Evolutionary conservation across 345 rosid genomes (phyloP).

Genomic region (Heritiera littoralis): DNA sequence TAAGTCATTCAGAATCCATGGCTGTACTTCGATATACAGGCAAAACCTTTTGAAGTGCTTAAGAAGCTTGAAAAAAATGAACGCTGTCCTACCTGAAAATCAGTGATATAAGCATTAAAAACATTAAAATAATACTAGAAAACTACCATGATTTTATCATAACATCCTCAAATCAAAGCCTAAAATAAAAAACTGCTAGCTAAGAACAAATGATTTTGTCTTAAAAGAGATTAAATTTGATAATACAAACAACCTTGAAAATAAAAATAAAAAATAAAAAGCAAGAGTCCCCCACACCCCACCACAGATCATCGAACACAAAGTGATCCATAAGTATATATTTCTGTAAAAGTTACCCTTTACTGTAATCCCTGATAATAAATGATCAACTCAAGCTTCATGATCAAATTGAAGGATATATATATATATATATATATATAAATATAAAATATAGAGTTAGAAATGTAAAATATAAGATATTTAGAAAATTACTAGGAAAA

Average conservation of each 20-base stretch:
- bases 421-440: too few relatives aligned
- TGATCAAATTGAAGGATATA: too few relatives aligned
- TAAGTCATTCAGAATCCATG: not conserved
- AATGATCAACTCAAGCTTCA: too few relatives aligned
- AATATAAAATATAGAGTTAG: too few relatives aligned
- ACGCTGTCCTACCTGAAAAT: not conserved
- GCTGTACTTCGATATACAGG: not conserved
- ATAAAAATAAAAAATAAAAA: too few relatives aligned
- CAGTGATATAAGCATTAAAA: not conserved
- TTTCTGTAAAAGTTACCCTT: too few relatives aligned
- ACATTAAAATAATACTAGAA: not conserved
- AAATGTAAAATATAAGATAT: too few relatives aligned
- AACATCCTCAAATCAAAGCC: not conserved
- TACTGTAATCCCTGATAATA: too few relatives aligned
- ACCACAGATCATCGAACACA: too few relatives aligned
- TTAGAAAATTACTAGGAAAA: not conserved
- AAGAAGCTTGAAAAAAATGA: not conserved
- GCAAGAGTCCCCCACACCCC: too few relatives aligned
- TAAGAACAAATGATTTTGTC: not conserved
- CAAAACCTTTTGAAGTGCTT: constrained; percentile 1
- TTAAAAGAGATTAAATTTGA: not conserved
- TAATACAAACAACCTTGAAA: not conserved
- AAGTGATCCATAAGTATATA: too few relatives aligned
- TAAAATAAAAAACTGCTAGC: not conserved
- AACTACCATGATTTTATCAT: not conserved